phyloP scores from a whole-genome alignment of 257 asterid genomes.

The Fraxinus quadrangulata region DNA sequence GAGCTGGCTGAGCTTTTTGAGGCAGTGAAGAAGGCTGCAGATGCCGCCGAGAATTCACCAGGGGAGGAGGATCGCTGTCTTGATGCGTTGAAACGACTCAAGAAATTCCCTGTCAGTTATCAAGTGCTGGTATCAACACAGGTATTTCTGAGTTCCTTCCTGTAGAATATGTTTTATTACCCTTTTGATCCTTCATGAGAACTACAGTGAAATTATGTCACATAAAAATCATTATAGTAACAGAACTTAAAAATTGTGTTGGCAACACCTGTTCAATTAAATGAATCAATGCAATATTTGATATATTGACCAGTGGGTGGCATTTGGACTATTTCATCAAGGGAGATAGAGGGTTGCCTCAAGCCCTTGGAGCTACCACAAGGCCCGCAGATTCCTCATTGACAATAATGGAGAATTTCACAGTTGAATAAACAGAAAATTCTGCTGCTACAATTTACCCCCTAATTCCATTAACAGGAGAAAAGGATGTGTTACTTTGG shows the following conservation, averaged over 20 bases:
- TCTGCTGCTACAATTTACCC: too few species aligned
- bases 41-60: conserved; percentile 54
- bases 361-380: too few species aligned
- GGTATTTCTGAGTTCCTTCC: conserved; percentile 40
- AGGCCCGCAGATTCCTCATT: too few species aligned
- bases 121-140: conserved; percentile 86
- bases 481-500: not conserved
- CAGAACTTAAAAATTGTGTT: not conserved
- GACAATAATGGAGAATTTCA: too few species aligned
- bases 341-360: too few species aligned
- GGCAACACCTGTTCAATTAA: not conserved
- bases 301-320: too few species aligned
- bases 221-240: not conserved
- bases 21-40: conserved; percentile 80
- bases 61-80: conserved; percentile 69
- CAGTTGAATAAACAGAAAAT: too few species aligned
- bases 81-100: conserved; percentile 68
- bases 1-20: conserved; percentile 79
- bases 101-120: conserved; percentile 81
- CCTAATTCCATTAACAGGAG: not conserved
- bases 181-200: not conserved
- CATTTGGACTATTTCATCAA: too few species aligned
- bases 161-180: not conserved
- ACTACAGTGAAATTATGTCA: not conserved
- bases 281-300: not conserved